Evolutionary conservation across 805 yeast genomes (phyloP).

Genomic region (Ogataea nakhonphanomensis): DNA sequence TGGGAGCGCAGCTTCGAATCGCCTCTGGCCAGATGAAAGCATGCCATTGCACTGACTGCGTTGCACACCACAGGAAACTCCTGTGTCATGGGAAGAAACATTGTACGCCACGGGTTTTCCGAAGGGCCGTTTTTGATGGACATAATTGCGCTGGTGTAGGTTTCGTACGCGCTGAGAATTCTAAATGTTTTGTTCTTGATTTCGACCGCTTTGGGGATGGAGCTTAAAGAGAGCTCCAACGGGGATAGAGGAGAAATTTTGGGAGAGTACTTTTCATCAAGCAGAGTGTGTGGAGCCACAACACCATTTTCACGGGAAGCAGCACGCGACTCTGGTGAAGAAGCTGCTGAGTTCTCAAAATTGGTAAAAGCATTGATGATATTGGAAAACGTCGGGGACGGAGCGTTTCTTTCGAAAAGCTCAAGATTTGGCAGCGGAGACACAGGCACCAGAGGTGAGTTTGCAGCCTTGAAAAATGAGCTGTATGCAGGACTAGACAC

Average conservation of each 20-base stretch:
- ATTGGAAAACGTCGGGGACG: slow-evolving; percentile 28
- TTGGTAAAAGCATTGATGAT: slow-evolving; percentile 29
- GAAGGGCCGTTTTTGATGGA: slow-evolving; percentile 61
- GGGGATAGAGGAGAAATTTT: neutral
- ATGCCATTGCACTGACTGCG: slow-evolving; percentile 64
- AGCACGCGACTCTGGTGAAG: slow-evolving; percentile 27
- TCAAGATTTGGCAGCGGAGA: slow-evolving; percentile 14
- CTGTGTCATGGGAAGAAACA: slow-evolving; percentile 54
- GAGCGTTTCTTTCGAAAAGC: neutral
- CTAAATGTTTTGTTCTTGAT: slow-evolving; percentile 28
- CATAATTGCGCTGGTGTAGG: slow-evolving; percentile 51
- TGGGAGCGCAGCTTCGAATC: slow-evolving; percentile 42
- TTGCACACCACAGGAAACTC: slow-evolving; percentile 55
- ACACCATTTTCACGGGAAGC: slow-evolving; percentile 9
- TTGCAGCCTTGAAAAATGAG: slow-evolving; percentile 8
- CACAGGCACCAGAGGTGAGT: slow-evolving; percentile 10
- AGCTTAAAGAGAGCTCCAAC: slow-evolving; percentile 4
- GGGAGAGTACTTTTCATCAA: slow-evolving; percentile 1
- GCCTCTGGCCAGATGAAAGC: slow-evolving; percentile 53
- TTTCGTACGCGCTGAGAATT: slow-evolving; percentile 39
- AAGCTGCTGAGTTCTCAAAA: slow-evolving; percentile 23
- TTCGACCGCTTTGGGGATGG: slow-evolving; percentile 25
- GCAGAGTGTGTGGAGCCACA: slow-evolving; percentile 13
- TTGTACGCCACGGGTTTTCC: slow-evolving; percentile 66
- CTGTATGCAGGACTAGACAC: slow-evolving; percentile 18